These are phyloP conservation scores for Oryza meridionalis DNA, from an alignment of 176 grass and related monocot genomes.

Conservation along the genomic window DNA sequence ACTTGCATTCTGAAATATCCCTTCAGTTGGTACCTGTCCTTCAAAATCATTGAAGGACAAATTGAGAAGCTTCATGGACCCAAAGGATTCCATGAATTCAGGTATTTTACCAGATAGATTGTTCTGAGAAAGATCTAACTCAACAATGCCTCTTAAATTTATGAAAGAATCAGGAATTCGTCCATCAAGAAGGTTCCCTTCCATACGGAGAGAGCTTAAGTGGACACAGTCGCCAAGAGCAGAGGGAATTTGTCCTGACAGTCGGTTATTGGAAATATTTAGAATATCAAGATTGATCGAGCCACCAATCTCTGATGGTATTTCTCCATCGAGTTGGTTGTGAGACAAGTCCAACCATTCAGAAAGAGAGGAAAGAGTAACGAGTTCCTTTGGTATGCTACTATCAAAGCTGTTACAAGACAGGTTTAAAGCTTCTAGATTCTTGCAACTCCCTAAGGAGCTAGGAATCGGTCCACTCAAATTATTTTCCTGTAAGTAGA, in stretches of 20 bases:
- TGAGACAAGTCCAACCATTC: slow-evolving; percentile 14
- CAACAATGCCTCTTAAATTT: background rate
- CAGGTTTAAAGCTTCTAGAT: slow-evolving; percentile 7
- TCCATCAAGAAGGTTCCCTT: slow-evolving; percentile 37
- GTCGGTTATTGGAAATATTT: slow-evolving; percentile 29
- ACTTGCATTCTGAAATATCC: slow-evolving; percentile 28
- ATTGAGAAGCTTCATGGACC: slow-evolving; percentile 6
- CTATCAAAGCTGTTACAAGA: slow-evolving; percentile 36
- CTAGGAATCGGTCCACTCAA: slow-evolving; percentile 28
- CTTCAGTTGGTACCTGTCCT: slow-evolving; percentile 39
- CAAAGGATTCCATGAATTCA: background rate
- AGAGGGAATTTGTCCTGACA: slow-evolving; percentile 24
- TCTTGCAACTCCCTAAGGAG: slow-evolving; percentile 28
- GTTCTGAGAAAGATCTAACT: slow-evolving; percentile 36
- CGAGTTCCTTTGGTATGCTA: slow-evolving; percentile 33
- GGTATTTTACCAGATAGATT: slow-evolving; percentile 46
- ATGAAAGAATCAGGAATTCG: slow-evolving; percentile 29
- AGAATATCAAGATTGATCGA: slow-evolving; percentile 9
- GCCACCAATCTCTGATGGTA: slow-evolving; percentile 32
- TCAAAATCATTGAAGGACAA: slow-evolving; percentile 45
- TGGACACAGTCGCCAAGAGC: slow-evolving; percentile 31
- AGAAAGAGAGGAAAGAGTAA: slow-evolving; percentile 24
- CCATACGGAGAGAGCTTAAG: slow-evolving; percentile 29
- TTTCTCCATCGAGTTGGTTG: slow-evolving; percentile 31
- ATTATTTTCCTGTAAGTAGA: slow-evolving; percentile 30